Base-by-base conservation (phyloP, 371 early-diverging fungal species). In the Mucor velutinosus region DNA sequence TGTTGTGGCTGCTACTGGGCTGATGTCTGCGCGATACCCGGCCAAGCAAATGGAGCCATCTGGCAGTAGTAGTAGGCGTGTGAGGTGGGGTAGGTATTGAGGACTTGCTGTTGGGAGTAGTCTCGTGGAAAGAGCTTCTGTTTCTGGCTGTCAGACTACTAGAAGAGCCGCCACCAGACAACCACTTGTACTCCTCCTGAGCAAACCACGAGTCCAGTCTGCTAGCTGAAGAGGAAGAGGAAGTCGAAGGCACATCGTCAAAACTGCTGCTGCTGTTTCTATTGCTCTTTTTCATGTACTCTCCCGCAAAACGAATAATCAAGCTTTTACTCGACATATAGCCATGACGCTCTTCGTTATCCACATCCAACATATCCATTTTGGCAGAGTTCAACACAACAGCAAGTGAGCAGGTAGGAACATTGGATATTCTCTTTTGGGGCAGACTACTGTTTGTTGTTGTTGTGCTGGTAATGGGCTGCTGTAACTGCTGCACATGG, bases 171-270 rank as follows among this genome's bases (percentile, higher is more conserved):
- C 21, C 41, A 10, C 57, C 57, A 10, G 57, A 45, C 4, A 72
- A 15, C 72, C 72, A 72, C 7, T 61, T 60, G n/a, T 67, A 67
- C 35, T 72, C 73, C 41, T 72, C 59, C 29, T 62, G 64, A 19
- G 68, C 73, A 69, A 72, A 65, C 21, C 58, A 45, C 6, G 58
- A 43, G 12, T 72, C 69, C 1, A 72, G 29, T 23, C 51, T 35
- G 27, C 68, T 61, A 11, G 47, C 25, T 1, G 62, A 57, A 4
- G 49, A 39, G 23, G 60, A 58, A 2, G 62, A 63, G 5, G 65
- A 63, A 15, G 45, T 51, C 0, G 64, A 58, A 11, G 69, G 62
- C 2, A 69, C 37, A 37, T 70, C 62, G 4, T 60, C 60, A 12
- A 15, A 37, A 10, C 23, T 27, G 1, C 30, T 58, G 23, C 58